These are phyloP conservation scores for Alternaria burnsii DNA, from an alignment of 2,329 filamentous ascomycete genomes.

Conservation along the genomic window DNA sequence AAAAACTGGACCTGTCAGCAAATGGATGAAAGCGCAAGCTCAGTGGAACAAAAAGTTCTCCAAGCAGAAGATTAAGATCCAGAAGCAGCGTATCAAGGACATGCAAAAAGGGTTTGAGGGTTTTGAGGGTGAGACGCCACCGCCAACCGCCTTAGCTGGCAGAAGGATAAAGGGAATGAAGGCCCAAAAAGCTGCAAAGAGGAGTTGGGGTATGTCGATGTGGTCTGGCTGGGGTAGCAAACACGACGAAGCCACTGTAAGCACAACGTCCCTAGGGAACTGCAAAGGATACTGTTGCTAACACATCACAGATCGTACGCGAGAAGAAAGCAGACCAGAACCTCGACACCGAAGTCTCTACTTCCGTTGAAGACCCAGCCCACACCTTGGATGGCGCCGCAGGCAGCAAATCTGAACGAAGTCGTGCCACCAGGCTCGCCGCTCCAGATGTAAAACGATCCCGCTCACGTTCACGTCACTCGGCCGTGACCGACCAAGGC, in stretches of 20 bases:
- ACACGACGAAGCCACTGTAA: slow-evolving; percentile 80
- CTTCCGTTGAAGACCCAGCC: slow-evolving; percentile 25
- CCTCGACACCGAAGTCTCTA: slow-evolving; percentile 36
- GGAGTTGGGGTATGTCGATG: slow-evolving; percentile 78
- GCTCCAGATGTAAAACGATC: slow-evolving; percentile 19
- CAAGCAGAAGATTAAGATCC: slow-evolving; percentile 73
- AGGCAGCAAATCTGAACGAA: slow-evolving; percentile 18
- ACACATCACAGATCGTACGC: slow-evolving; percentile 41
- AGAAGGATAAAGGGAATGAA: slow-evolving; percentile 64
- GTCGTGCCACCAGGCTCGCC: slow-evolving; percentile 14
- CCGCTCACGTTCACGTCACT: slow-evolving; percentile 42
- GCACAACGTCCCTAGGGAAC: background rate
- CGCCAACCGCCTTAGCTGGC: slow-evolving; percentile 82
- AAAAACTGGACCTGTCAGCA: slow-evolving; percentile 79
- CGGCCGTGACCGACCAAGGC: slow-evolving; percentile 45
- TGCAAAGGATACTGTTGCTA: slow-evolving; percentile 10
- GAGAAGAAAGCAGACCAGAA: slow-evolving; percentile 45
- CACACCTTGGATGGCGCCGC: slow-evolving; percentile 49
- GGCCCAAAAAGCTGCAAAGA: slow-evolving; percentile 64
- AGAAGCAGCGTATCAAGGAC: slow-evolving; percentile 77
- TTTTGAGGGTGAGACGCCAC: slow-evolving; percentile 77
- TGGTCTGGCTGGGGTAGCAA: slow-evolving; percentile 91
- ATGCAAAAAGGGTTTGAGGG: slow-evolving; percentile 75
- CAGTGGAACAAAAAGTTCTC: slow-evolving; percentile 79
- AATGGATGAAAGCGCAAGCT: slow-evolving; percentile 80